phyloP scores from a whole-genome alignment of 768 basidiomycete species.

The Mycena metata region DNA sequence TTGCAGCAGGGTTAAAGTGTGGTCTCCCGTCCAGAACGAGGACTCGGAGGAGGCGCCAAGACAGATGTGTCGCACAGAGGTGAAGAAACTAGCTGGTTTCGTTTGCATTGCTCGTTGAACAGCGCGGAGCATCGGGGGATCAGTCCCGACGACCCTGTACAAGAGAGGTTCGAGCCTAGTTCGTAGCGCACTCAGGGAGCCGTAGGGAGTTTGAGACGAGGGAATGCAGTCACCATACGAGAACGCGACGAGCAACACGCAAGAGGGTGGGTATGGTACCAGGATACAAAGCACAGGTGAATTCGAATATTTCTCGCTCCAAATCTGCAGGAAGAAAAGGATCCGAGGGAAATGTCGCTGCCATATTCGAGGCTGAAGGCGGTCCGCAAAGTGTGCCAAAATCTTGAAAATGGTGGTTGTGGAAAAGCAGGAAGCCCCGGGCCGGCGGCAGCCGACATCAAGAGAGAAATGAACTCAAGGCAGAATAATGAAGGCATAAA shows the following conservation, averaged over 20 bases:
- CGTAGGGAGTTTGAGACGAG: background rate
- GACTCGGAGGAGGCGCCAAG: background rate
- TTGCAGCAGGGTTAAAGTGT: slow-evolving; percentile 4
- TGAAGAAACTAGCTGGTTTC: slow-evolving; percentile 29
- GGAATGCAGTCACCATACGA: background rate
- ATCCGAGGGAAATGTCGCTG: background rate
- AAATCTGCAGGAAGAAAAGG: background rate
- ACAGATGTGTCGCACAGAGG: slow-evolving; percentile 17
- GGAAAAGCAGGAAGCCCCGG: no score
- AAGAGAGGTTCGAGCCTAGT: slow-evolving; percentile 31
- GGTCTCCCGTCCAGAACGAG: slow-evolving; percentile 5
- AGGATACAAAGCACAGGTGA: background rate
- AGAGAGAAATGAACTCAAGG: no score
- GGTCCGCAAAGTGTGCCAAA: no score
- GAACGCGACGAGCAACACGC: slow-evolving; percentile 18
- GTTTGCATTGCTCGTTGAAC: slow-evolving; percentile 7
- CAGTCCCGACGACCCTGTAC: slow-evolving; percentile 15
- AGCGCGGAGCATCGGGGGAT: background rate
- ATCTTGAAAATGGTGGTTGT: no score
- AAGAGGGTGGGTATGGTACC: background rate
- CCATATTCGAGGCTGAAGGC: no score
- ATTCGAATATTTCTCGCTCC: slow-evolving; percentile 20
- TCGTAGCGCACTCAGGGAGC: background rate
- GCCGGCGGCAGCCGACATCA: no score
- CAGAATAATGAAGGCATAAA: no score